phyloP scores from a whole-genome alignment of 257 asterid species.

The Solanum chilense region DNA sequence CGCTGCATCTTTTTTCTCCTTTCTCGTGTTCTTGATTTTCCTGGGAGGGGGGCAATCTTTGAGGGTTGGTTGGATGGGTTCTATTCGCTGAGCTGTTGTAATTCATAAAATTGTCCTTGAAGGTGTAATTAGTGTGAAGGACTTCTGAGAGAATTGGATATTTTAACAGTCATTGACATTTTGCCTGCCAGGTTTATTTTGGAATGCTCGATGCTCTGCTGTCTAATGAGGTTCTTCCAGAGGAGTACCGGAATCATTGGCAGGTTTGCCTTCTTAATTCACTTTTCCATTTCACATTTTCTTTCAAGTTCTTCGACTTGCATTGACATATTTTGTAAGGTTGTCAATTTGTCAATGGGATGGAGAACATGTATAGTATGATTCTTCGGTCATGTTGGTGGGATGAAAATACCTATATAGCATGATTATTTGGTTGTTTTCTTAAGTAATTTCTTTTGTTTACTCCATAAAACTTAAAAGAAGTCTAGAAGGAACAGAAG shows the following conservation, averaged over 20 bases:
- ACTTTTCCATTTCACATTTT: neutral
- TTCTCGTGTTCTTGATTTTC: neutral
- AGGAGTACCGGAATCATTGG: conserved; percentile 25
- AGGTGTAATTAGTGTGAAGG: neutral
- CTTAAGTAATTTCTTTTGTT: neutral
- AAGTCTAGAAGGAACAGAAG: neutral
- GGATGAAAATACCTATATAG: neutral
- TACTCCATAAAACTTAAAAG: neutral
- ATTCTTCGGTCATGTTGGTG: neutral
- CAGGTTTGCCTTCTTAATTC: conserved; percentile 15
- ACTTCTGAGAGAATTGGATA: neutral
- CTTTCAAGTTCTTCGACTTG: neutral
- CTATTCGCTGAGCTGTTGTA: neutral
- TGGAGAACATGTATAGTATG: neutral
- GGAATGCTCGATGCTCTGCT: conserved; percentile 42
- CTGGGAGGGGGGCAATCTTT: neutral
- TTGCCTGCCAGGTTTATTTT: conserved; percentile 23
- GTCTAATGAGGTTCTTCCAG: conserved; percentile 38
- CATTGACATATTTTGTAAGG: neutral
- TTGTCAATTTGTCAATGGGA: neutral
- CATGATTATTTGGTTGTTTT: neutral
- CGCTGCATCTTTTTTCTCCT: neutral
- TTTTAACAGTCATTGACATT: neutral
- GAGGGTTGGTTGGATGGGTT: neutral
- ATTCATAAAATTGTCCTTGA: neutral